Conservation (phyloP, 345 rosid species). For the Camelina hispida region DNA sequence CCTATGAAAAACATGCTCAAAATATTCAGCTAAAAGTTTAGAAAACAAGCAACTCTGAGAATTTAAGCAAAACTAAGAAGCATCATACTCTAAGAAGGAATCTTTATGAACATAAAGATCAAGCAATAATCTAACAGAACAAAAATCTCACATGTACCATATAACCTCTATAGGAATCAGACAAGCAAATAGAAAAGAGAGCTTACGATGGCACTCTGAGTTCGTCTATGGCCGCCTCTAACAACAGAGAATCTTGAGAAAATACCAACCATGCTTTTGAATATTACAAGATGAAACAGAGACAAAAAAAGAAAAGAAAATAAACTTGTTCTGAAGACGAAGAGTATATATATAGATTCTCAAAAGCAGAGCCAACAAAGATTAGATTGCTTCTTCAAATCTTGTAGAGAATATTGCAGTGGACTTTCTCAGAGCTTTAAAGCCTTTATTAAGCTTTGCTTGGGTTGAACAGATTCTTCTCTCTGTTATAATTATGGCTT, state of each 20-base stretch:
- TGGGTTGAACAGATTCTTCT: constrained; percentile 34
- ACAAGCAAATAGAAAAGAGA: constrained; percentile 14
- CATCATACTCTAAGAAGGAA: constrained; percentile 15
- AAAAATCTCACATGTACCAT: constrained; percentile 6
- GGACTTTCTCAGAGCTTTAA: constrained; percentile 22
- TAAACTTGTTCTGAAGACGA: constrained; percentile 29
- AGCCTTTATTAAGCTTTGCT: constrained; percentile 32
- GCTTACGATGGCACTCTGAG: constrained; percentile 80
- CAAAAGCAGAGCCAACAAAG: constrained; percentile 27
- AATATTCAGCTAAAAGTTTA: no score
- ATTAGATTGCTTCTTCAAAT: constrained; percentile 13
- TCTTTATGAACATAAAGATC: constrained; percentile 11
- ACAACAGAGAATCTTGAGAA: constrained; percentile 83
- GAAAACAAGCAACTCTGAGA: no score
- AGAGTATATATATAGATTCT: constrained; percentile 40
- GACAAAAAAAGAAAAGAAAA: constrained; percentile 15
- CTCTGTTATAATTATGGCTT: constrained; percentile 2
- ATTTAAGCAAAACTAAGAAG: background rate
- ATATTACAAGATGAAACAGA: background rate
- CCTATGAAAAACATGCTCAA: background rate
- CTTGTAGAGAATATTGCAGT: constrained; percentile 21
- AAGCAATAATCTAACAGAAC: constrained; percentile 17
- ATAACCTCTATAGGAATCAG: background rate
- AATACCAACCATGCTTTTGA: constrained; percentile 74
- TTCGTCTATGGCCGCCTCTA: constrained; percentile 69